Base-by-base conservation (phyloP, 768 basidiomycete species). In the Tulasnella sp. region DNA sequence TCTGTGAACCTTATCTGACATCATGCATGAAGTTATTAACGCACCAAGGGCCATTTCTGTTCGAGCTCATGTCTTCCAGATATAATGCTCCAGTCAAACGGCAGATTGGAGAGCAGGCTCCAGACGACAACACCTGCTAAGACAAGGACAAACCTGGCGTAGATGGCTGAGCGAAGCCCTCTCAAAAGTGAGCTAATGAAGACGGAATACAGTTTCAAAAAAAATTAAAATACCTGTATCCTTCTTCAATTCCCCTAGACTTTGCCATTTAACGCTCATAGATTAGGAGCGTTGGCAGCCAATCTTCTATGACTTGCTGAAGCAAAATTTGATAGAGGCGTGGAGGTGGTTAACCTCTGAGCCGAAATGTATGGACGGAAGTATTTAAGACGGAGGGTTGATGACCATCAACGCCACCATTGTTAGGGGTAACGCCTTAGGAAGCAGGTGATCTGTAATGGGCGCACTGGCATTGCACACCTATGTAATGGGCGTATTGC, bases 41-140 rank as follows among this genome's bases (percentile, higher is more conserved):
- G 1, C 29, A 59, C 58, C 58, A 59, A 50, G 9, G 58, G 58
- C 58, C 58, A 59, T 11, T 47, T 30, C 27, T 13, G 50, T n/a
- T 59, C 49, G 2, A 44, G 27, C 47, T n/a, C n/a, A n/a, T n/a
- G n/a, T n/a, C 49, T 59, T 17, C 58, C 47, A 1, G 29, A 34
- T 17, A 59, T 59, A 29, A 59, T 59, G 26, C 27, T 59, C 58
- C 58, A 59, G 47, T 59, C 58, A 38, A 59, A 59, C n/a, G 47
- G 47, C n/a, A 59, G 15, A 1, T 44, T 59, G 0, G 47, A 50
- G n/a, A 59, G 47, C n/a, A 59, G n/a, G 42, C 49, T 47, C 58
- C 58, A 59, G 3, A 47, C 58, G 1, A 47, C 58, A 2, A 59
- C 30, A 4, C 58, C 58, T 7, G 26, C 23, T 11, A 59, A 24